phyloP scores from a whole-genome alignment of 805 yeast species.

The Metschnikowia noctiluminum region DNA sequence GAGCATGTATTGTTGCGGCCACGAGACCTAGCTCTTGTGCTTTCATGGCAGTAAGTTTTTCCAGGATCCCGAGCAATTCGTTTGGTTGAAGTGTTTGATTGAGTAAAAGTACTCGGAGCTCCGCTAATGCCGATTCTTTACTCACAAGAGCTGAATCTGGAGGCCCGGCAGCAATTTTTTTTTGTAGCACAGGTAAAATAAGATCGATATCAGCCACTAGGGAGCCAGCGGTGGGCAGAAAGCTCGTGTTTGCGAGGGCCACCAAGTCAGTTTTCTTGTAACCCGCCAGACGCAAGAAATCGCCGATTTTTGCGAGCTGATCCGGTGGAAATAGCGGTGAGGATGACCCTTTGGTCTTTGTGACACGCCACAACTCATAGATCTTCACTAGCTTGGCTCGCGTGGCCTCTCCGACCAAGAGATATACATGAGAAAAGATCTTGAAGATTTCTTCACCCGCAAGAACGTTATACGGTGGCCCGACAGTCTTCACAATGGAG shows the following conservation, averaged over 20 bases:
- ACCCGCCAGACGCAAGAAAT: slow-evolving; percentile 50
- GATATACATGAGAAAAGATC: slow-evolving; percentile 71
- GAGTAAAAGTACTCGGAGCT: slow-evolving; percentile 39
- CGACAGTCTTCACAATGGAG: slow-evolving; percentile 87
- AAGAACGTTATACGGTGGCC: slow-evolving; percentile 81
- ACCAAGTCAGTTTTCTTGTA: slow-evolving; percentile 12
- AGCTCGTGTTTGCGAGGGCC: not conserved
- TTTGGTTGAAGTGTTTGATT: slow-evolving; percentile 32
- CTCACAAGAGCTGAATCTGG: slow-evolving; percentile 42
- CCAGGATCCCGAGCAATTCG: slow-evolving; percentile 37
- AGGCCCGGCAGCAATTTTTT: slow-evolving; percentile 29
- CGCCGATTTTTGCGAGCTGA: slow-evolving; percentile 69
- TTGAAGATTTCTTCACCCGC: slow-evolving; percentile 68
- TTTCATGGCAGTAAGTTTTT: slow-evolving; percentile 36
- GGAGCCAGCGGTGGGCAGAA: slow-evolving; percentile 9
- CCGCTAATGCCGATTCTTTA: slow-evolving; percentile 42
- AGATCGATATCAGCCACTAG: slow-evolving; percentile 33
- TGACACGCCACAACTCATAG: slow-evolving; percentile 83
- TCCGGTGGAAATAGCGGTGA: slow-evolving; percentile 69
- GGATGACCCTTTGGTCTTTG: slow-evolving; percentile 56
- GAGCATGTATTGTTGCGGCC: not conserved
- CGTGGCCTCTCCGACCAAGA: slow-evolving; percentile 72
- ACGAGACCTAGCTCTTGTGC: slow-evolving; percentile 12
- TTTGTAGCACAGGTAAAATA: slow-evolving; percentile 42
- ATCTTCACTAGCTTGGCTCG: slow-evolving; percentile 68